These are phyloP conservation scores for Leccinum incarnatum DNA, from an alignment of 768 basidiomycete genomes.

Conservation along the genomic window DNA sequence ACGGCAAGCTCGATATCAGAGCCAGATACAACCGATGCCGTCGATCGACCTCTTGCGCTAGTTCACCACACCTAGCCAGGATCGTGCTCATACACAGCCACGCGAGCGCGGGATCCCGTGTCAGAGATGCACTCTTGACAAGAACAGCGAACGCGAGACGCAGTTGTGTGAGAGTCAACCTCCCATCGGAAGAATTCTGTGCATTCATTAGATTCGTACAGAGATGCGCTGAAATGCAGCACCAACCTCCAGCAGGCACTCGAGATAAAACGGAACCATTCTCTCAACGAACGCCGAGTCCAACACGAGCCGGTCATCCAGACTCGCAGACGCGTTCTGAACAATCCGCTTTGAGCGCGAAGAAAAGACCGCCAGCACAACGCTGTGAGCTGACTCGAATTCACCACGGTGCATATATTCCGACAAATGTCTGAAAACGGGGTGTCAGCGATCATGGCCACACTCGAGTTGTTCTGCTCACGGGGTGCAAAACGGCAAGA, in stretches of 20 bases:
- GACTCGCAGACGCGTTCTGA: slow-evolving; percentile 5
- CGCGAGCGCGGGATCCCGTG: slow-evolving; percentile 47
- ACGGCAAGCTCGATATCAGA: slow-evolving; percentile 62
- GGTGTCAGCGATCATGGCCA: neutral
- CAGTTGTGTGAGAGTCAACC: slow-evolving; percentile 62
- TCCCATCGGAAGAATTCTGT: slow-evolving; percentile 63
- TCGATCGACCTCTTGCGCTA: slow-evolving; percentile 19
- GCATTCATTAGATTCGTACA: neutral
- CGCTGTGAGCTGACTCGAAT: slow-evolving; percentile 88
- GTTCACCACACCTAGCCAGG: slow-evolving; percentile 43
- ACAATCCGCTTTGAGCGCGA: slow-evolving; percentile 45
- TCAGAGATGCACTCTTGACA: slow-evolving; percentile 53
- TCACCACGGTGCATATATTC: slow-evolving; percentile 62
- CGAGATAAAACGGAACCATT: slow-evolving; percentile 72
- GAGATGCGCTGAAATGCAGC: neutral
- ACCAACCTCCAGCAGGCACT: slow-evolving; percentile 67
- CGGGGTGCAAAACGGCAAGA: slow-evolving; percentile 66
- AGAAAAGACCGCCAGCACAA: slow-evolving; percentile 71
- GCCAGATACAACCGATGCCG: slow-evolving; percentile 60
- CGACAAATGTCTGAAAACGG: slow-evolving; percentile 51
- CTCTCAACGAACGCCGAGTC: slow-evolving; percentile 45
- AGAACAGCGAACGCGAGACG: slow-evolving; percentile 73
- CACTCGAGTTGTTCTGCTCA: slow-evolving; percentile 35
- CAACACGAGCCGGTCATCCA: slow-evolving; percentile 9
- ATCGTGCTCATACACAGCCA: slow-evolving; percentile 67